Evolutionary conservation across 2,329 filamentous ascomycete genomes (phyloP), one percentile per base, ranked within the genome.

Genomic region (Colletotrichum costaricense): DNA sequence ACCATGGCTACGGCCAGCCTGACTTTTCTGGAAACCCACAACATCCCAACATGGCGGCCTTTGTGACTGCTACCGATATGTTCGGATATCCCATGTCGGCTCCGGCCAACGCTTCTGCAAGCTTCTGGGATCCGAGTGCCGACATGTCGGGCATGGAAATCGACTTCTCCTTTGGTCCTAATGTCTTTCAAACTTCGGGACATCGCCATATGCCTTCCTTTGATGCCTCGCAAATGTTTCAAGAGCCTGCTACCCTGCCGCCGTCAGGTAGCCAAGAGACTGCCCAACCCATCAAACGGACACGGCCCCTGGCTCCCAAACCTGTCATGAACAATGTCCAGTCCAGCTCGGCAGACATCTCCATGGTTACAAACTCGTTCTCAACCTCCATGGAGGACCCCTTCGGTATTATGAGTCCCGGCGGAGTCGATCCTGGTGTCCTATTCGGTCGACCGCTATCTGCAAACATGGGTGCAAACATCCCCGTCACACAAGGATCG

Each of bases 51-150:
- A 83, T 90, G 81, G 79, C 84, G 33, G 80, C 80, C 12, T 86
- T 87, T 75, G 84, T 88, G 76, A 82, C 83, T 22, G 82, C 84
- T 26, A 82, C 87, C 67, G 90, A 92, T 76, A 84, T 92, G 80
- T 92, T 91, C 78, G 84, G 84, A 30, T 91, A 90, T 77, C 88
- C 90, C 33, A 84, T 92, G 80, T 89, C 90, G n/a, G 89, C 88
- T 3, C 87, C 89, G 24, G 85, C 86, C 38, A 84, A 85, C 2
- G 84, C 84, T 4, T 84, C 88, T 1, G 80, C 83, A 3, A 88
- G 86, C 49, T 92, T 91, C 75, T 92, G 90, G 91, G 89, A 91
- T 72, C 82, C 86, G 4, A 26, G 35, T 42, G 86, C 88, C 64
- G 80, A 81, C 72, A 88, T 91, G 85, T 80, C 79, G 54, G 85